phyloP scores from a whole-genome alignment of 495 filamentous ascomycete genomes.

The Hyaloscypha finlandica region DNA sequence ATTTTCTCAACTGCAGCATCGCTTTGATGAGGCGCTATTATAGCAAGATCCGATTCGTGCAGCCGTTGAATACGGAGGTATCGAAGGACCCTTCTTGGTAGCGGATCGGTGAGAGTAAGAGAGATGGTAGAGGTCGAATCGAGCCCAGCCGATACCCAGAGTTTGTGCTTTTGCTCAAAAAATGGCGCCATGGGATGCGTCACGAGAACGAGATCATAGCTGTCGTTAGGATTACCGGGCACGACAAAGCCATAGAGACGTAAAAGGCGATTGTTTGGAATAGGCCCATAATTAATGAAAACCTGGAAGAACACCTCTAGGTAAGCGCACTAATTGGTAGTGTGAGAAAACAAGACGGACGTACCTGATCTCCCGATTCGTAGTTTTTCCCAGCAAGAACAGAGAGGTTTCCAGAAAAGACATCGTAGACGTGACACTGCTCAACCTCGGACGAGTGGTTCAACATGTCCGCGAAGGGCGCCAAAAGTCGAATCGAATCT shows the following conservation, averaged over 20 bases:
- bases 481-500: conserved; percentile 9
- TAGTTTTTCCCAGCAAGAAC: conserved; percentile 7
- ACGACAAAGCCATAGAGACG: conserved; percentile 11
- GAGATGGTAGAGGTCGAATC: conserved; percentile 6
- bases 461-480: conserved; percentile 9
- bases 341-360: neutral
- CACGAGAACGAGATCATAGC: conserved; percentile 6
- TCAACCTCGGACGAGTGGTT: conserved; percentile 3
- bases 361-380: conserved; percentile 5
- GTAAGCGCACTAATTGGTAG: conserved; percentile 7
- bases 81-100: conserved; percentile 5
- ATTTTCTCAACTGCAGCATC: conserved; percentile 2
- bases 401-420: conserved; percentile 7
- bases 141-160: conserved; percentile 5
- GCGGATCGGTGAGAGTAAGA: conserved; percentile 6
- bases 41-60: conserved; percentile 5
- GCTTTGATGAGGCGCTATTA: conserved; percentile 4
- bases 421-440: conserved; percentile 6
- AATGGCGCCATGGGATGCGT: conserved; percentile 9
- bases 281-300: conserved; percentile 8
- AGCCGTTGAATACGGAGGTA: conserved; percentile 11
- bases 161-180: conserved; percentile 9
- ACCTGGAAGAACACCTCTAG: conserved; percentile 5
- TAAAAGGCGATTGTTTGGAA: conserved; percentile 6
- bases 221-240: conserved; percentile 4